A percentile compares a stretch with the other conserved stretches of the same genome.
phyloP scores from a whole-genome alignment of 495 filamentous ascomycete species.

The Filosporella fistucella region DNA sequence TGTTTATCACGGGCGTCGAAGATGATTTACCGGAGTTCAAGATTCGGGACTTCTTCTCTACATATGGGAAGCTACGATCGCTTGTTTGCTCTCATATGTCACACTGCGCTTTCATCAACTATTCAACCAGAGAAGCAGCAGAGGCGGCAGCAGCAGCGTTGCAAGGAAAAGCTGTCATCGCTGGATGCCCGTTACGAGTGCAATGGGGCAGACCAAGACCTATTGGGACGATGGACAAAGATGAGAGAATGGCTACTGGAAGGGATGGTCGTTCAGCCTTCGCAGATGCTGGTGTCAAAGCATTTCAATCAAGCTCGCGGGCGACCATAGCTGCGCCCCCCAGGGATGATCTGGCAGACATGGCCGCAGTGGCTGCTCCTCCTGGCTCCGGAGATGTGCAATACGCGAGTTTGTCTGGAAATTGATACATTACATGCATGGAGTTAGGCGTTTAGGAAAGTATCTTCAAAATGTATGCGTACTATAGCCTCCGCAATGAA shows the following conservation, averaged over 20 bases:
- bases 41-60: constrained; percentile 82
- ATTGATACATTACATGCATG: no score
- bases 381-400: constrained; percentile 77
- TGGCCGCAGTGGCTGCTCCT: constrained; percentile 64
- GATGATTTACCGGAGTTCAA: constrained; percentile 92
- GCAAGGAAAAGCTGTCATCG: constrained; percentile 79
- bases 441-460: no score
- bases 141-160: constrained; percentile 80
- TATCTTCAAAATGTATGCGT: no score
- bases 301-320: constrained; percentile 19
- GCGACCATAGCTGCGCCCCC: constrained; percentile 28
- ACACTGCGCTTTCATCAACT: constrained; percentile 96
- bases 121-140: constrained; percentile 71
- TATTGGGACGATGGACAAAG: constrained; percentile 81
- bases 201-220: constrained; percentile 91
- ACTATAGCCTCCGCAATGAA: no score
- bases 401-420: constrained; percentile 81
- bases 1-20: constrained; percentile 93
- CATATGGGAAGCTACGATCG: constrained; percentile 82
- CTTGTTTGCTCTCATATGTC: constrained; percentile 94
- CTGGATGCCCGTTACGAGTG: constrained; percentile 81
- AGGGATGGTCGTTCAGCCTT: constrained; percentile 63
- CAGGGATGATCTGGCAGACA: constrained; percentile 41
- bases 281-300: constrained; percentile 15
- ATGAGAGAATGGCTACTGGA: constrained; percentile 70